These are phyloP conservation scores for Letharia columbiana DNA, from an alignment of 495 filamentous ascomycete genomes.

Conservation along the genomic window DNA sequence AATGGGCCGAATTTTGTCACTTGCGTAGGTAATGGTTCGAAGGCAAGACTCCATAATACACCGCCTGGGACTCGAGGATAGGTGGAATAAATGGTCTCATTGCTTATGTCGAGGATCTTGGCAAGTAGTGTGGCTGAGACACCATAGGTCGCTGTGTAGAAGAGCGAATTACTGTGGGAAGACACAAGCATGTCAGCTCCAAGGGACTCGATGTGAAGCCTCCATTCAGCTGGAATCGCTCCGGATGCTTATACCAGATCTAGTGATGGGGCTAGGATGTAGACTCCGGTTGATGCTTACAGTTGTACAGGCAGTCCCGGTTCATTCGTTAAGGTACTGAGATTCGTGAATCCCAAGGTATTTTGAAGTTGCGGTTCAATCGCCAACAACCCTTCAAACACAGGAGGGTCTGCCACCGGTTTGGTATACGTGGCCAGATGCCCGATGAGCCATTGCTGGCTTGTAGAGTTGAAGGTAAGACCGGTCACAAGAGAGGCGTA, in stretches of 20 bases:
- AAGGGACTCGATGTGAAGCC: background rate
- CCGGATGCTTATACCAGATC: background rate
- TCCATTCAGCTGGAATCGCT: background rate
- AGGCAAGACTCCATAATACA: conserved; percentile 22
- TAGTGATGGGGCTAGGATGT: background rate
- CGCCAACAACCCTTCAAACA: conserved; percentile 24
- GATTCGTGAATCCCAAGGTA: conserved; percentile 28
- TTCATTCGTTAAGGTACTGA: conserved; percentile 30
- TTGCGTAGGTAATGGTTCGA: conserved; percentile 24
- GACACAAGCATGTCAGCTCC: background rate
- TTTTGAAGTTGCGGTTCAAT: conserved; percentile 24
- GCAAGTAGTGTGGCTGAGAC: conserved; percentile 19
- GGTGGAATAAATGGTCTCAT: conserved; percentile 15
- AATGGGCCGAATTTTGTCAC: conserved; percentile 5
- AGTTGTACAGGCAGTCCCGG: background rate
- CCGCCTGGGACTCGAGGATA: background rate
- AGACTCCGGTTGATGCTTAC: background rate
- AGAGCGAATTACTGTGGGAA: conserved; percentile 11
- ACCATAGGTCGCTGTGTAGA: conserved; percentile 16
- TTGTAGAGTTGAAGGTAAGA: conserved; percentile 17
- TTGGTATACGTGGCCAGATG: conserved; percentile 28
- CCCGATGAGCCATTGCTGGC: conserved; percentile 13
- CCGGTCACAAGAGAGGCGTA: conserved; percentile 27
- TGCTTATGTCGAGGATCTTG: conserved; percentile 20
- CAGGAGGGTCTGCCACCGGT: conserved; percentile 26